Conservation (phyloP, 2,329 filamentous ascomycete genomes). For the Colletotrichum truncatum region DNA sequence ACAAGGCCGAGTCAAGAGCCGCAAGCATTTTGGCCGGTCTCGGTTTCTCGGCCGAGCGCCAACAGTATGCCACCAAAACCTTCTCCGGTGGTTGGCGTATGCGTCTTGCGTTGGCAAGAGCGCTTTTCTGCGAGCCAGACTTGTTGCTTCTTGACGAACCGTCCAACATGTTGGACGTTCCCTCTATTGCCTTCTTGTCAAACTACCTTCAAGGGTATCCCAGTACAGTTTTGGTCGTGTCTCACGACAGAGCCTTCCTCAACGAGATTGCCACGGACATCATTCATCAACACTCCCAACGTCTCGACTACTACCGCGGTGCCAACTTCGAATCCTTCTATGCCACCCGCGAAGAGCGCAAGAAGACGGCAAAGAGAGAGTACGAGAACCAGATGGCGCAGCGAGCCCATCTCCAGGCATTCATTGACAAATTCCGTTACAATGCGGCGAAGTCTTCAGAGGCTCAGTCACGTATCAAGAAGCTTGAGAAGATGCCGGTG, state of each 20-base stretch:
- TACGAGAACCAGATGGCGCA: slow-evolving; percentile 99
- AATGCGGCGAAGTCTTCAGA: slow-evolving; percentile 99
- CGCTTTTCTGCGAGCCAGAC: slow-evolving; percentile 97
- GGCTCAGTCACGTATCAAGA: slow-evolving; percentile 98
- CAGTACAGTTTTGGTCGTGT: slow-evolving; percentile 94
- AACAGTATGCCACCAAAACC: slow-evolving; percentile 93
- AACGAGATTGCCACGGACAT: slow-evolving; percentile 99
- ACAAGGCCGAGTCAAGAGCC: slow-evolving; percentile 95
- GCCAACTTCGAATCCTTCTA: slow-evolving; percentile 99
- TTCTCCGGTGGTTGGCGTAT: slow-evolving; percentile 99
- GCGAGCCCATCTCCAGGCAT: slow-evolving; percentile 92
- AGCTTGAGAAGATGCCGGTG: slow-evolving; percentile 95
- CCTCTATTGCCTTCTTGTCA: slow-evolving; percentile 98
- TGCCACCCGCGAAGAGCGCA: slow-evolving; percentile 94
- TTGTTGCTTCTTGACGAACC: slow-evolving; percentile 96
- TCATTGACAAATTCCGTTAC: slow-evolving; percentile 99
- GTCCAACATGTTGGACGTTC: slow-evolving; percentile 99
- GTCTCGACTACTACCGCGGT: slow-evolving; percentile 97
- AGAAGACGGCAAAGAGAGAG: slow-evolving; percentile 95
- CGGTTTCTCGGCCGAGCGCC: slow-evolving; percentile 92
- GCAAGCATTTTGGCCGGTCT: slow-evolving; percentile 97
- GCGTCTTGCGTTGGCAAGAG: slow-evolving; percentile 92
- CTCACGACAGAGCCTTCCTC: slow-evolving; percentile 98
- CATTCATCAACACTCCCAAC: slow-evolving; percentile 96
- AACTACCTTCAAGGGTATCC: slow-evolving; percentile 95